A percentile compares a stretch with the other conserved stretches of the same genome.
phyloP scores from a whole-genome alignment of 805 yeast genomes.

The Barnettozyma californica region DNA sequence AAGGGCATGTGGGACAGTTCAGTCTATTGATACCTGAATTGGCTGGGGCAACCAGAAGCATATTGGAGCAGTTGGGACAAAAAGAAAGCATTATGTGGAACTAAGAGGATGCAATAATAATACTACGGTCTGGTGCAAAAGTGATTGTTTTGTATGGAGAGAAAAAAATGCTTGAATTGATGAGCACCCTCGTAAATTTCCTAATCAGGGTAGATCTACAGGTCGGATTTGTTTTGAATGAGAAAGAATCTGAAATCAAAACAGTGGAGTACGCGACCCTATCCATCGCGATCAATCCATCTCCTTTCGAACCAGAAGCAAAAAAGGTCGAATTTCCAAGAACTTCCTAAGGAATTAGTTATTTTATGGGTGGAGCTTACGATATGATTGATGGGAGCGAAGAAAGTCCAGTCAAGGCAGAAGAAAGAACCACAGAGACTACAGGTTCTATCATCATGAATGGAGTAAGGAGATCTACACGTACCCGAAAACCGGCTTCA shows the following conservation, averaged over 20 bases:
- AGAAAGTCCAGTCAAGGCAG: neutral
- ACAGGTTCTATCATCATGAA: neutral
- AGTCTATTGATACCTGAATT: constrained; percentile 59
- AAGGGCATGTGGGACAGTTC: constrained; percentile 92
- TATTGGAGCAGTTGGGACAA: constrained; percentile 91
- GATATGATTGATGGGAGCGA: neutral
- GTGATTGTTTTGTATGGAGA: too few species aligned
- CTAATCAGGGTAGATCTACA: neutral
- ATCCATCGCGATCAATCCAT: too few species aligned
- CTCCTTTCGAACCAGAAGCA: neutral
- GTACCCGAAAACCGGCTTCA: neutral
- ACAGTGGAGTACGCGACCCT: neutral
- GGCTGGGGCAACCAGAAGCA: constrained; percentile 69
- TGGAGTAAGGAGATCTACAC: neutral
- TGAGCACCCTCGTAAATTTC: neutral
- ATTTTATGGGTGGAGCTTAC: neutral
- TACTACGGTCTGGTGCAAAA: neutral
- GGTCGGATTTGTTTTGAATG: neutral
- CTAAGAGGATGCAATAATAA: neutral
- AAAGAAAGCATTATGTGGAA: constrained; percentile 76
- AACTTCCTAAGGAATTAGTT: neutral
- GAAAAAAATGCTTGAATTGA: neutral
- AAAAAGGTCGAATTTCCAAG: neutral
- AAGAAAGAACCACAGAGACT: neutral
- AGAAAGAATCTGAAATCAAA: neutral